Evolutionary conservation across 106 monocot genomes (phyloP).

Genomic region (Iris macrosiphon): DNA sequence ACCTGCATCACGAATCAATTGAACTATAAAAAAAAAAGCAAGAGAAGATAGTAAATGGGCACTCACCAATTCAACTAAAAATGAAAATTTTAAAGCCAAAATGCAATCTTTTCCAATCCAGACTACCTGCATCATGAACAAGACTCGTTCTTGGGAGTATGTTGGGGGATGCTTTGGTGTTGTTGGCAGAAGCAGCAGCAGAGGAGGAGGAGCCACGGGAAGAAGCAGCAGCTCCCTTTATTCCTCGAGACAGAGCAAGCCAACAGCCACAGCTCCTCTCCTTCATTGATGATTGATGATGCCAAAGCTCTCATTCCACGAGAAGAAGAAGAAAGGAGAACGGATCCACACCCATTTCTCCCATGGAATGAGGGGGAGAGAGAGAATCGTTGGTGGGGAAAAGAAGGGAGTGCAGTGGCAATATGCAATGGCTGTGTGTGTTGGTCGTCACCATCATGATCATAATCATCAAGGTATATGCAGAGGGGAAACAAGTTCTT

Average conservation of each 20-base stretch:
- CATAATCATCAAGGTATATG: slow-evolving; percentile 17
- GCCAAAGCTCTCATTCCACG: neutral
- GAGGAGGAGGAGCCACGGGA: slow-evolving; percentile 21
- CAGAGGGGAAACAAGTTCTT: slow-evolving; percentile 22
- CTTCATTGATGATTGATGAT: neutral
- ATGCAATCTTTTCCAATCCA: neutral
- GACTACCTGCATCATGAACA: slow-evolving; percentile 58
- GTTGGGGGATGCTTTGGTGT: slow-evolving; percentile 12
- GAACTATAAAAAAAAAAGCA: neutral
- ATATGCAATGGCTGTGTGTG: no score
- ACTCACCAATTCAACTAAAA: neutral
- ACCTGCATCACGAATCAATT: neutral
- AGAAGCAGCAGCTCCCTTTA: no score
- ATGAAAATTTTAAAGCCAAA: neutral
- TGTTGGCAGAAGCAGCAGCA: no score
- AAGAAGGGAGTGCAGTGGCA: slow-evolving; percentile 6
- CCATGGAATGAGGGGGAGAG: slow-evolving; percentile 10
- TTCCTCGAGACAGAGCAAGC: slow-evolving; percentile 29
- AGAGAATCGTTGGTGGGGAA: slow-evolving; percentile 3
- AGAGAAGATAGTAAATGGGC: neutral
- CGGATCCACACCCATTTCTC: neutral
- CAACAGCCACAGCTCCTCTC: slow-evolving; percentile 43
- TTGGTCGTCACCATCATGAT: slow-evolving; percentile 26
- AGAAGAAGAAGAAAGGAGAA: slow-evolving; percentile 1
- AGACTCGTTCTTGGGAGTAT: slow-evolving; percentile 29